Conservation (phyloP, 345 rosid genomes). For the Ceriops tagal region DNA sequence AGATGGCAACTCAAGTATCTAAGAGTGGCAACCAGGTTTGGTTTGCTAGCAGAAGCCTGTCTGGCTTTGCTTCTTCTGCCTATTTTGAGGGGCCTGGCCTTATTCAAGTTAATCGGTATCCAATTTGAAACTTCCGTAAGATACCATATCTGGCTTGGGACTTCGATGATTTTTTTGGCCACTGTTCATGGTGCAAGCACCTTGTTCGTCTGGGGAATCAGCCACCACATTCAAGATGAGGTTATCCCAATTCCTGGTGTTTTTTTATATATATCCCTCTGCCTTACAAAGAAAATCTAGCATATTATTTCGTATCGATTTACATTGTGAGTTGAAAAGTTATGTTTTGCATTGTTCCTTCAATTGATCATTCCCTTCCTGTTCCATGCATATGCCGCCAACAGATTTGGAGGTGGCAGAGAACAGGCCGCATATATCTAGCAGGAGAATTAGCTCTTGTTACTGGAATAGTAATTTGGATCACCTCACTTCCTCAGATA, state of each 20-base stretch:
- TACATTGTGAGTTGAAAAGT: no score
- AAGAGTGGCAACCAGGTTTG: slow-evolving; percentile 78
- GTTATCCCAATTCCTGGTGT: slow-evolving; percentile 19
- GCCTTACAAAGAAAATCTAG: neutral
- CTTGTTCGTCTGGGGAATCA: slow-evolving; percentile 67
- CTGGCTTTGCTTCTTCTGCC: slow-evolving; percentile 73
- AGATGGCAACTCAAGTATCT: slow-evolving; percentile 90
- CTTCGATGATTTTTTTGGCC: slow-evolving; percentile 62
- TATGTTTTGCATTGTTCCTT: no score
- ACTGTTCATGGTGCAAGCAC: slow-evolving; percentile 72
- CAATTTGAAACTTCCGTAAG: slow-evolving; percentile 72
- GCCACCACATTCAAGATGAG: slow-evolving; percentile 68
- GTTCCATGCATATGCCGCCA: neutral
- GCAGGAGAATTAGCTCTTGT: slow-evolving; percentile 67
- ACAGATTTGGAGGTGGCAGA: slow-evolving; percentile 79
- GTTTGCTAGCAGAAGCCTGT: slow-evolving; percentile 82
- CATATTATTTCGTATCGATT: neutral
- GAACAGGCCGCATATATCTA: slow-evolving; percentile 64
- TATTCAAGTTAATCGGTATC: slow-evolving; percentile 62
- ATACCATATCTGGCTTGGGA: slow-evolving; percentile 85
- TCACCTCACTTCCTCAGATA: slow-evolving; percentile 82
- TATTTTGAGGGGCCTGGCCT: slow-evolving; percentile 54
- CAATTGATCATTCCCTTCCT: no score
- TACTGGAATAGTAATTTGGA: slow-evolving; percentile 64
- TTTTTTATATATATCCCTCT: neutral